Evolutionary conservation across 2,329 filamentous ascomycete genomes (phyloP).

Genomic region (Colletotrichum sp.): DNA sequence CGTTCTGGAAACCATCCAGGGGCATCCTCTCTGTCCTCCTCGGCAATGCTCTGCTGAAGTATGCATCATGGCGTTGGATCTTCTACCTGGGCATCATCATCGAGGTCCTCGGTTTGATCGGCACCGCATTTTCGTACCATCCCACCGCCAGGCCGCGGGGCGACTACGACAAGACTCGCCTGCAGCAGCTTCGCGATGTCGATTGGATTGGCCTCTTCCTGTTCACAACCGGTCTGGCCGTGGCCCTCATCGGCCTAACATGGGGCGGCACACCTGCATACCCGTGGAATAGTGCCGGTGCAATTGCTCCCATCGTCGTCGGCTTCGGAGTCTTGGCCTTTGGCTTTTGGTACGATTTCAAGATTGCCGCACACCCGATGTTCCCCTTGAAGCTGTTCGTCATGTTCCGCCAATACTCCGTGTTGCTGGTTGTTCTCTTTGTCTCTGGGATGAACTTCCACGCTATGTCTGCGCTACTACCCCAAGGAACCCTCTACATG

Average conservation of each 20-base stretch:
- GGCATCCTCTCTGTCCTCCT: constrained; percentile 28
- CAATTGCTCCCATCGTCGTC: constrained; percentile 23
- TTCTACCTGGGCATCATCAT: constrained; percentile 31
- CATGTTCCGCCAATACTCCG: constrained; percentile 32
- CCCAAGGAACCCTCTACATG: constrained; percentile 34
- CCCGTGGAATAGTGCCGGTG: constrained; percentile 19
- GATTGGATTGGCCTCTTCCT: constrained; percentile 31
- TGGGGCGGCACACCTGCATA: constrained; percentile 20
- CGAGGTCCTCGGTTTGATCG: constrained; percentile 25
- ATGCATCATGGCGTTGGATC: constrained; percentile 32
- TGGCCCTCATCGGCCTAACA: constrained; percentile 26
- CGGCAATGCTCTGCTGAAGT: constrained; percentile 29
- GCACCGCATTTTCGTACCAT: constrained; percentile 29
- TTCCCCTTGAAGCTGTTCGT: constrained; percentile 30
- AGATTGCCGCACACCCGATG: constrained; percentile 24
- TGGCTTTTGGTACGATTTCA: constrained; percentile 28
- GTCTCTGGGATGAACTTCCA: constrained; percentile 35
- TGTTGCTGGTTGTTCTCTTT: constrained; percentile 33
- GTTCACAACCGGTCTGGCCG: constrained; percentile 24
- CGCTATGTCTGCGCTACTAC: constrained; percentile 28
- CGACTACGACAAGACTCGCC: constrained; percentile 32
- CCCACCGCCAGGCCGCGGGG: constrained; percentile 29
- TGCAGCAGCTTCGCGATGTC: constrained; percentile 32
- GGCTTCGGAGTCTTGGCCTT: constrained; percentile 21
- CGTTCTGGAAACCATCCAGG: constrained; percentile 24